These are phyloP conservation scores for Lojkania enalia DNA, from an alignment of 2,329 filamentous ascomycete species.

Conservation along the genomic window DNA sequence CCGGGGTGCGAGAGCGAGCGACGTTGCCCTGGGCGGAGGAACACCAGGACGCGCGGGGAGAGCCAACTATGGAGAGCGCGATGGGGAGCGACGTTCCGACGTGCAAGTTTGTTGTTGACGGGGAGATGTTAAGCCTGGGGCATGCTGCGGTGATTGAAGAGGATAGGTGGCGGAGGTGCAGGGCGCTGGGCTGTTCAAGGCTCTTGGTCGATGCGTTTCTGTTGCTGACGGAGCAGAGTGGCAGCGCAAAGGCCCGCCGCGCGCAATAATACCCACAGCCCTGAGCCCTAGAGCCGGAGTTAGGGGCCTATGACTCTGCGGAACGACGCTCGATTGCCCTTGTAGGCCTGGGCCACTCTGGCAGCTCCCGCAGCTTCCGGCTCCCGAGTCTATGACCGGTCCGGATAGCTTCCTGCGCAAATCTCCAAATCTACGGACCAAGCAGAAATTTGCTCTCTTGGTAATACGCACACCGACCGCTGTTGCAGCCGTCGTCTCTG, in stretches of 20 bases:
- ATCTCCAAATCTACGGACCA: too few species aligned
- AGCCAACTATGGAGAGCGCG: conserved; percentile 12
- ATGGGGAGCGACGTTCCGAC: conserved; percentile 2
- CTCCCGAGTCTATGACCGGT: too few species aligned
- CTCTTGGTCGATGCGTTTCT: conserved; percentile 2
- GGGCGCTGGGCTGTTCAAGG: background rate
- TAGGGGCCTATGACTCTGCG: too few species aligned
- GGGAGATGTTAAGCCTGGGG: background rate
- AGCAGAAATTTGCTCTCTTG: too few species aligned
- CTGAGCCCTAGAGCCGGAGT: background rate
- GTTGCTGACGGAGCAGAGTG: conserved; percentile 1
- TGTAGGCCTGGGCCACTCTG: too few species aligned
- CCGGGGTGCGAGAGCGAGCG: conserved; percentile 22
- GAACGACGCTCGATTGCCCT: too few species aligned
- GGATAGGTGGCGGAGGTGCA: background rate
- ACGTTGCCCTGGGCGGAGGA: conserved; percentile 16
- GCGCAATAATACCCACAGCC: too few species aligned
- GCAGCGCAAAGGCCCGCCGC: background rate
- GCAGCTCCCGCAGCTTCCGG: too few species aligned
- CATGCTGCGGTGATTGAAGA: background rate
- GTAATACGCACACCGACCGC: too few species aligned
- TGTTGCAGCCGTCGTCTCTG: too few species aligned
- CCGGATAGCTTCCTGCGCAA: too few species aligned
- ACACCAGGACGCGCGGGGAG: conserved; percentile 9
- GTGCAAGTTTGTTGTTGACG: background rate